Evolutionary conservation across 805 yeast genomes (phyloP), one percentile per base, ranked within the genome.

Genomic region (Zygosaccharomyces gambellarensis): DNA sequence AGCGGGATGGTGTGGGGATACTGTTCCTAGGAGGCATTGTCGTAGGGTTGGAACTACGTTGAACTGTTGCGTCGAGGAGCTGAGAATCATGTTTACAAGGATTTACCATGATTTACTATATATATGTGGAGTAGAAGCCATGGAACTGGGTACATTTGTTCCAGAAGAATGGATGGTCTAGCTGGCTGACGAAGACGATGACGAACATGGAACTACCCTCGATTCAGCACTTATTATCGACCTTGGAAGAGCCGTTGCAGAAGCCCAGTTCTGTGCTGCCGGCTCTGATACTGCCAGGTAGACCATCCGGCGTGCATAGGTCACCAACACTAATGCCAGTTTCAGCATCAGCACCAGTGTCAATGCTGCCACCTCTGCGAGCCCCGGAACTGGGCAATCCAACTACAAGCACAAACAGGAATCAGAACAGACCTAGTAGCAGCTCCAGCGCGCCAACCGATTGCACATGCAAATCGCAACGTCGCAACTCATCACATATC

Each of bases 401-500:
- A 1, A 25, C 28, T 6, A 25, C 9, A 25, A 25, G 28, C 28
- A 25, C 28, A 25, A 25, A 25, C 9, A 17, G 17, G 17, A 17
- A 17, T 17, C 17, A 17, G 17, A 17, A 17, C 17, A 25, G 28
- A 6, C 28, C 28, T 25, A 25, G 9, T 25, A 43, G 49, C 14
- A 29, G 42, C 30, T 12, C 34, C 7, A 43, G 39, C 29, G 4
- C 48, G 8, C 44, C 48, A 7, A 23, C 39, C n/a, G 47, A 49
- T 29, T 49, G 52, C 39, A 14, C 45, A 6, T 42, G 45, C 29
- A 42, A 42, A 17, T 29, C 45, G 4, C 45, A 34, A 11, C 45
- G 45, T 19, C 34, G 36, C 19, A 29, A 46, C 19, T 36, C 54
- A 9, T 30, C 50, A 10, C 62, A 60, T 47, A 88, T 88, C 47